phyloP scores from a whole-genome alignment of 176 grass and related monocot genomes.

The Hordeum marinum region DNA sequence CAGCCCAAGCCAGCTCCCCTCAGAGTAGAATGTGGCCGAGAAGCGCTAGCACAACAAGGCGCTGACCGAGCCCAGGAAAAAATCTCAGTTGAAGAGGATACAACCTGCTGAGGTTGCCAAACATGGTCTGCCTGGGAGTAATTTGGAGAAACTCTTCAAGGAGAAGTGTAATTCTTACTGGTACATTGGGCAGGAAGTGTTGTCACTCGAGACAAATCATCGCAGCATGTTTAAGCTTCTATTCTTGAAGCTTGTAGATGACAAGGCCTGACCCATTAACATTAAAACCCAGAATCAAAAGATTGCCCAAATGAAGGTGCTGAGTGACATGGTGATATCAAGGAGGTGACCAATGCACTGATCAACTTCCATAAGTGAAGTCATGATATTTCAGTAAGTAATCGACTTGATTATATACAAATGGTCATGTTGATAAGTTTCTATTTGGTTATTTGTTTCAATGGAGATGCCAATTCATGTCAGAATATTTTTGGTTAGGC shows the following conservation, averaged over 20 bases:
- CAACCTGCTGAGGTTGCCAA: neutral
- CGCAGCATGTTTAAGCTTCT: neutral
- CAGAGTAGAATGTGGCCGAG: neutral
- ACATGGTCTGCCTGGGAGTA: neutral
- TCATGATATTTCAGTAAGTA: neutral
- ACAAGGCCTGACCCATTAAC: neutral
- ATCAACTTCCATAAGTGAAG: neutral
- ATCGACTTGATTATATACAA: neutral
- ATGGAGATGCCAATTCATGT: neutral
- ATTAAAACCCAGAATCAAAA: neutral
- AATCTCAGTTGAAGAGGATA: neutral
- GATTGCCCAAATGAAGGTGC: neutral
- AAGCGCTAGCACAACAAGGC: no score
- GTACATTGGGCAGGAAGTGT: neutral
- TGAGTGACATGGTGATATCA: neutral
- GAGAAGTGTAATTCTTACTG: neutral
- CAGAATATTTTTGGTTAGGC: neutral
- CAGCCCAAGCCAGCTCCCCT: neutral
- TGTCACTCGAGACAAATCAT: neutral
- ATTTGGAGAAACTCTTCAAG: neutral
- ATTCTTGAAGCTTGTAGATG: neutral
- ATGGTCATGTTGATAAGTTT: neutral
- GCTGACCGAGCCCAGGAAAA: neutral
- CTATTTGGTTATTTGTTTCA: neutral
- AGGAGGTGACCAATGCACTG: neutral